A percentile compares a stretch with the other conserved stretches of the same genome.
Conservation (phyloP, 2,329 filamentous ascomycete species). For the Hypoxylon sp. region DNA sequence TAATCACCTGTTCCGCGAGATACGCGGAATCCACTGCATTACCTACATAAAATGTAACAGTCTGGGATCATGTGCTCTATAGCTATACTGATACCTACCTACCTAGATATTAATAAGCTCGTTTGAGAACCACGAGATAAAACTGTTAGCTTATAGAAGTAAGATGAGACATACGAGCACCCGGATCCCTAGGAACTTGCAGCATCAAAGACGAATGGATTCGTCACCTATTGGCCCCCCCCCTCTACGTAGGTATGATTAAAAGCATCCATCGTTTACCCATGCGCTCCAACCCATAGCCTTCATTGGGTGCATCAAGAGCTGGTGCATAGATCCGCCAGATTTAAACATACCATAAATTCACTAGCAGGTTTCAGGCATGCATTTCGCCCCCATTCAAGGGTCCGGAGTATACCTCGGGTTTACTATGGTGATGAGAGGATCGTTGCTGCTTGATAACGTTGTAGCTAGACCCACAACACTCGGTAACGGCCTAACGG, state of each 20-base stretch:
- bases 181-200: background rate
- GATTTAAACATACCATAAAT: background rate
- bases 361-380: constrained; percentile 3
- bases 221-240: background rate
- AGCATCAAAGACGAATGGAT: background rate
- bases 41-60: constrained; percentile 8
- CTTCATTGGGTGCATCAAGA: background rate
- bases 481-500: background rate
- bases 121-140: background rate
- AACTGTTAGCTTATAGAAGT: background rate
- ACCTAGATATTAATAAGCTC: constrained; percentile 10
- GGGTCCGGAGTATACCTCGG: constrained; percentile 4
- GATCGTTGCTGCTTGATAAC: background rate
- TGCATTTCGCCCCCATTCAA: background rate
- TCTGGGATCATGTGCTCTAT: background rate
- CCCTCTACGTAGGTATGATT: background rate
- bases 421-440: constrained; percentile 12
- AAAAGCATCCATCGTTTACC: background rate
- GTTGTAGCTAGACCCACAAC: constrained; percentile 6
- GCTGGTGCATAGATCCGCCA: background rate
- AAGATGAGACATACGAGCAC: background rate
- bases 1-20: constrained; percentile 11
- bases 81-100: constrained; percentile 1
- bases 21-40: constrained; percentile 7
- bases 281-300: background rate